A percentile compares a stretch with the other conserved stretches of the same genome.
phyloP scores from a whole-genome alignment of 2,329 filamentous ascomycete genomes.

The Penicillium sp. region DNA sequence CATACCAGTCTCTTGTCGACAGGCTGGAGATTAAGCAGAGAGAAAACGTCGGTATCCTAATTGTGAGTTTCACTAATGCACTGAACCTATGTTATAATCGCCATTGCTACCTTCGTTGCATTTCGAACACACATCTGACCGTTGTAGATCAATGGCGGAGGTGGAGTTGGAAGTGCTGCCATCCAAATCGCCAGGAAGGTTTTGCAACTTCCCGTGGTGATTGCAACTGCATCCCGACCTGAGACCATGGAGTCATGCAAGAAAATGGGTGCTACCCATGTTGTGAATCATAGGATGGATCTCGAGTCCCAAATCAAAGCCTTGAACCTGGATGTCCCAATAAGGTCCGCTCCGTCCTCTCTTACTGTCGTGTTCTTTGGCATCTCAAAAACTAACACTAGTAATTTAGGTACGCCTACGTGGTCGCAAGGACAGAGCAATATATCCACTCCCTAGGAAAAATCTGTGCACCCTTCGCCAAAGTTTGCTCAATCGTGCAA shows the following conservation, averaged over 20 bases:
- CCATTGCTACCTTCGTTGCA: conserved; percentile 3
- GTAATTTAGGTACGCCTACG: conserved; percentile 7
- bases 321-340: conserved; percentile 11
- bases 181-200: conserved; percentile 47
- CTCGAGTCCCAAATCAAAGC: conserved; percentile 27
- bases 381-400: background rate
- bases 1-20: conserved; percentile 49
- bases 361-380: background rate
- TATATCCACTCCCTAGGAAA: conserved; percentile 8
- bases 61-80: conserved; percentile 32
- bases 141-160: conserved; percentile 26
- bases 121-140: conserved; percentile 3
- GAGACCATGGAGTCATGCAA: conserved; percentile 44
- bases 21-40: conserved; percentile 43
- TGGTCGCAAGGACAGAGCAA: conserved; percentile 10
- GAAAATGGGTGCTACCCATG: conserved; percentile 46
- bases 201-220: conserved; percentile 43
- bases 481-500: conserved; percentile 12
- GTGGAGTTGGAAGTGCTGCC: conserved; percentile 48
- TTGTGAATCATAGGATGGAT: conserved; percentile 46
- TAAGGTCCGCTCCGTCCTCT: conserved; percentile 1
- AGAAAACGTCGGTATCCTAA: conserved; percentile 45
- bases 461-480: conserved; percentile 11
- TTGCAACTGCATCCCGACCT: conserved; percentile 45
- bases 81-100: background rate